Conservation (phyloP, 75 land plant species). For the Pinus albicaulis region DNA sequence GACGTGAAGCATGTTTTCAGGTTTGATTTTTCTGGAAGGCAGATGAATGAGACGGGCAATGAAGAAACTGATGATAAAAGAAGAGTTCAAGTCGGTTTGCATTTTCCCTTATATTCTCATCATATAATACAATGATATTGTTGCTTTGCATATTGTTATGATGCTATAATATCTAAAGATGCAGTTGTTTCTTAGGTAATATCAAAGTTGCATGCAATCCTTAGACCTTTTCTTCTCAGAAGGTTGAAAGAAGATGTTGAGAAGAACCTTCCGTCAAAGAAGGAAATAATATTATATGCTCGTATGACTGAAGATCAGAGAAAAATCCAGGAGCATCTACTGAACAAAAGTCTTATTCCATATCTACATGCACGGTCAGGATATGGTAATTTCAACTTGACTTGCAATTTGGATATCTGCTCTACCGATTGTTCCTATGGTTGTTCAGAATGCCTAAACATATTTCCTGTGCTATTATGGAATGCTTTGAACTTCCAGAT, state of each 20-base stretch:
- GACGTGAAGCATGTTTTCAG: constrained; percentile 5
- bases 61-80: constrained; percentile 29
- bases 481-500: not conserved
- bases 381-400: not conserved
- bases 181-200: not conserved
- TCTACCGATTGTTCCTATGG: not conserved
- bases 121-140: not conserved
- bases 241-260: constrained; percentile 48
- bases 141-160: not conserved
- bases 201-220: constrained; percentile 21
- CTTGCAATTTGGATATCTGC: not conserved
- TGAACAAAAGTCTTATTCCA: constrained; percentile 25
- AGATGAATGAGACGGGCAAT: not conserved
- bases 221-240: constrained; percentile 41
- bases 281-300: constrained; percentile 48
- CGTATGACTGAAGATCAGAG: constrained; percentile 32
- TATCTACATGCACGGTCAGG: constrained; percentile 24
- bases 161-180: not conserved
- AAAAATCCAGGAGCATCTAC: constrained; percentile 26
- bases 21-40: constrained; percentile 36
- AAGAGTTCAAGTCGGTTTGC: constrained; percentile 23
- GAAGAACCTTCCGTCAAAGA: constrained; percentile 37
- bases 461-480: not conserved
- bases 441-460: not conserved
- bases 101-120: not conserved